Evolutionary conservation across 306 rosid genomes (phyloP).

Genomic region (Pterocarpus macrocarpus): DNA sequence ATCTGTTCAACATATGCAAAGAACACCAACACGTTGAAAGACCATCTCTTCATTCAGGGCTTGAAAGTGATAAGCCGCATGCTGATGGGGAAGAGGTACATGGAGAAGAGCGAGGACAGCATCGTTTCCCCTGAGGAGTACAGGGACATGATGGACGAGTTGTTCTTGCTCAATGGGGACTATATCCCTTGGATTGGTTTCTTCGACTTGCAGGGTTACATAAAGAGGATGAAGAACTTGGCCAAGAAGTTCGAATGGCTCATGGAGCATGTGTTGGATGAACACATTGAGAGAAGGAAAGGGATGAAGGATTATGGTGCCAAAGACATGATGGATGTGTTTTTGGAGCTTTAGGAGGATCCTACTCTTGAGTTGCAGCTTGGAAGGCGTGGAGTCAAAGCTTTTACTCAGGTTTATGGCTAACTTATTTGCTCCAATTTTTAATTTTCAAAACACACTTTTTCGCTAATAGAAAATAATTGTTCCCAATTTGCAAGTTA

Average conservation of each 20-base stretch:
- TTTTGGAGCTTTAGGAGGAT: no score
- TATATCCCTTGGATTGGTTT: constrained; percentile 69
- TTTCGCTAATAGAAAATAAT: no score
- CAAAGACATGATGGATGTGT: constrained; percentile 67
- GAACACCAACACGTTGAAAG: constrained; percentile 39
- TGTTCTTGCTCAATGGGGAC: constrained; percentile 70
- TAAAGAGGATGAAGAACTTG: constrained; percentile 72
- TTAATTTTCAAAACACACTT: no score
- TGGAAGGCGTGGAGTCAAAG: constrained; percentile 54
- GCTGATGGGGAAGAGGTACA: constrained; percentile 77
- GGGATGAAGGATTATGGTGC: constrained; percentile 52
- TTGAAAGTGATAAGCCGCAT: constrained; percentile 74
- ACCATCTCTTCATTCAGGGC: constrained; percentile 54
- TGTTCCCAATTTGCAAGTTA: no score
- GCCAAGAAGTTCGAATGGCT: constrained; percentile 70
- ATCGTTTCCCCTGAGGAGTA: constrained; percentile 65
- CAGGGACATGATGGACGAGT: constrained; percentile 74
- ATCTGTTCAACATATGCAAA: constrained; percentile 37
- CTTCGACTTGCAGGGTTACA: constrained; percentile 74
- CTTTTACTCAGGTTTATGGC: constrained; percentile 58
- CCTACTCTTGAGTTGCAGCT: no score
- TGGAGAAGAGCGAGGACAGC: constrained; percentile 41
- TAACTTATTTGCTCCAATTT: no score
- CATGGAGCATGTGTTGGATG: constrained; percentile 72
- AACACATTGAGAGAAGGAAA: constrained; percentile 25